phyloP scores from a whole-genome alignment of 192 early-diverging fungal genomes.

The Rhizophagus sp. region DNA sequence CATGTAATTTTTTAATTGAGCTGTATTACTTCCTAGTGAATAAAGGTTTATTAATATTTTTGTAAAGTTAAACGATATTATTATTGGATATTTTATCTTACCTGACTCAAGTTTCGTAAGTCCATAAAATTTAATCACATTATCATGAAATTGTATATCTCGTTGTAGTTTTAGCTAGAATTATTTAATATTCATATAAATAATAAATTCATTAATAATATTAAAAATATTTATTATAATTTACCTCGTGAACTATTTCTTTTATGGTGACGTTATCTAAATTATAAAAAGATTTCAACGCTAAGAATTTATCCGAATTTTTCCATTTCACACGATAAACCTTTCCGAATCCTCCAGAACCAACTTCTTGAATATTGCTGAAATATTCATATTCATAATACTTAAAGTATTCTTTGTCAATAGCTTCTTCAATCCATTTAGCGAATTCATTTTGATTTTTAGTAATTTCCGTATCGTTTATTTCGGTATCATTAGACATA shows the following conservation, averaged over 20 bases:
- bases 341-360: neutral
- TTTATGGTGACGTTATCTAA: neutral
- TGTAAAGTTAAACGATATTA: too few species aligned
- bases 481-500: neutral
- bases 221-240: neutral
- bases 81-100: neutral
- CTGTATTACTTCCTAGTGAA: too few species aligned
- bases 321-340: neutral
- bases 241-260: neutral
- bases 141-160: neutral
- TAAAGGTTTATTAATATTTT: too few species aligned
- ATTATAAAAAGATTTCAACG: neutral
- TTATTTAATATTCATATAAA: neutral
- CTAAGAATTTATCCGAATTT: neutral
- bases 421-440: neutral
- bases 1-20: too few species aligned
- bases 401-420: neutral
- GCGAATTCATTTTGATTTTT: neutral
- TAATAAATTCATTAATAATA: too few species aligned
- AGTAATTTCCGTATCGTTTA: too few species aligned
- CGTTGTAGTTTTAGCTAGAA: neutral
- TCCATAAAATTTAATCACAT: neutral
- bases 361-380: neutral
- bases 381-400: neutral
- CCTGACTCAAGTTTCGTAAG: neutral